These are phyloP conservation scores for Gymnopus androsaceus DNA, from an alignment of 1,284 basidiomycete genomes.

Conservation along the genomic window DNA sequence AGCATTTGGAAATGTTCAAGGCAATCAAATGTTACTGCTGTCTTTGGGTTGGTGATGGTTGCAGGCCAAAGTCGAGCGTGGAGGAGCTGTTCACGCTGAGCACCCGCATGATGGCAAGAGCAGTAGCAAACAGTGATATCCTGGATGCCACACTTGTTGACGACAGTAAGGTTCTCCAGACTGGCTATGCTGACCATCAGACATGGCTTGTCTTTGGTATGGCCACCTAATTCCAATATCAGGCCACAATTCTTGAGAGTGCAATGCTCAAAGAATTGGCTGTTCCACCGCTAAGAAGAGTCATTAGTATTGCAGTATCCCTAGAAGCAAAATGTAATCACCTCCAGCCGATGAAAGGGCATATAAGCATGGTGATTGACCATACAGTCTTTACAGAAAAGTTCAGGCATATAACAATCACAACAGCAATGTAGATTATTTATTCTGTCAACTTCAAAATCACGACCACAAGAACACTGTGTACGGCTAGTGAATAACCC, in stretches of 20 bases:
- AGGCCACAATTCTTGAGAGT: conserved; percentile 9
- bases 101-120: conserved; percentile 14
- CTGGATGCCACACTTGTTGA: conserved; percentile 22
- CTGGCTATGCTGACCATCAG: not conserved
- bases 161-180: conserved; percentile 17
- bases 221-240: not conserved
- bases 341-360: not conserved
- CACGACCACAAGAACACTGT: not conserved
- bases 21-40: conserved; percentile 25
- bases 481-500: not conserved
- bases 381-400: not conserved
- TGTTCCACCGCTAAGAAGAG: conserved; percentile 7
- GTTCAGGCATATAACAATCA: not conserved
- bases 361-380: not conserved
- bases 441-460: not conserved
- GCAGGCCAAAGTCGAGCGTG: conserved; percentile 23
- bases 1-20: conserved; percentile 28
- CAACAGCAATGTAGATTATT: not conserved
- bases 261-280: not conserved
- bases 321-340: not conserved
- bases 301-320: too few relatives aligned
- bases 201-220: not conserved
- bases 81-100: conserved; percentile 25
- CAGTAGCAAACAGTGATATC: conserved; percentile 25
- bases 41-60: conserved; percentile 21